Evolutionary conservation across 1,139 yeast genomes (phyloP).

Genomic region (Pichiaceae sp.): DNA sequence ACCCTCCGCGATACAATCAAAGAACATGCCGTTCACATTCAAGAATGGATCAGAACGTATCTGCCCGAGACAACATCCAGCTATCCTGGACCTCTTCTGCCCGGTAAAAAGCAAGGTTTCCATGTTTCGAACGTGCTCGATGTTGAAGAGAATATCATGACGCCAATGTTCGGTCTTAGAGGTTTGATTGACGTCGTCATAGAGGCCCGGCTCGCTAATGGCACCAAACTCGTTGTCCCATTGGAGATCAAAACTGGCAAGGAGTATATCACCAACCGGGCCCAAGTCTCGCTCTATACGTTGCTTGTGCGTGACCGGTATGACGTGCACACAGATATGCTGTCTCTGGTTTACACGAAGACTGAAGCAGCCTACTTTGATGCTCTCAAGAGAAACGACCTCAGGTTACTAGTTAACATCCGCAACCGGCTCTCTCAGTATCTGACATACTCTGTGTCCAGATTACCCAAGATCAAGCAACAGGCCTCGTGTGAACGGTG

Average conservation of each 20-base stretch:
- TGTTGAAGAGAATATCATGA: conserved; percentile 86
- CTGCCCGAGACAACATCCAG: conserved; percentile 14
- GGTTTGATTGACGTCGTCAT: conserved; percentile 89
- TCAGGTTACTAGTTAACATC: conserved; percentile 55
- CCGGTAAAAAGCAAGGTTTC: not conserved
- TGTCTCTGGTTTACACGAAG: conserved; percentile 69
- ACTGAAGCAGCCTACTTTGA: conserved; percentile 31
- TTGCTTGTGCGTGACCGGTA: conserved; percentile 74
- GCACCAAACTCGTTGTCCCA: conserved; percentile 53
- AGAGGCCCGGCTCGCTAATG: conserved; percentile 39
- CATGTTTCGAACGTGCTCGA: conserved; percentile 60
- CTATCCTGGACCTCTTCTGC: conserved; percentile 3
- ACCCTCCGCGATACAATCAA: conserved; percentile 38
- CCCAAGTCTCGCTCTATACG: conserved; percentile 84
- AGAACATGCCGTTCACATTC: conserved; percentile 49
- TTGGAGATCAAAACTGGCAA: conserved; percentile 86
- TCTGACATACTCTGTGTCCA: conserved; percentile 40
- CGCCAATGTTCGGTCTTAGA: conserved; percentile 84
- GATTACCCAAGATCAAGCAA: conserved; percentile 52
- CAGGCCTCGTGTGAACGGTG: conserved; percentile 64
- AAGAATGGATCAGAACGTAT: conserved; percentile 53
- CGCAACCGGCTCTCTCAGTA: conserved; percentile 63
- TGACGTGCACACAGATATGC: conserved; percentile 54
- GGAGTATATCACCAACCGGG: conserved; percentile 62
- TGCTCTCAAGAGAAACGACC: conserved; percentile 46